Evolutionary conservation across 176 grass and related monocot species (phyloP), one percentile per base, ranked within the genome.

Genomic region (Oryza rufipogon): DNA sequence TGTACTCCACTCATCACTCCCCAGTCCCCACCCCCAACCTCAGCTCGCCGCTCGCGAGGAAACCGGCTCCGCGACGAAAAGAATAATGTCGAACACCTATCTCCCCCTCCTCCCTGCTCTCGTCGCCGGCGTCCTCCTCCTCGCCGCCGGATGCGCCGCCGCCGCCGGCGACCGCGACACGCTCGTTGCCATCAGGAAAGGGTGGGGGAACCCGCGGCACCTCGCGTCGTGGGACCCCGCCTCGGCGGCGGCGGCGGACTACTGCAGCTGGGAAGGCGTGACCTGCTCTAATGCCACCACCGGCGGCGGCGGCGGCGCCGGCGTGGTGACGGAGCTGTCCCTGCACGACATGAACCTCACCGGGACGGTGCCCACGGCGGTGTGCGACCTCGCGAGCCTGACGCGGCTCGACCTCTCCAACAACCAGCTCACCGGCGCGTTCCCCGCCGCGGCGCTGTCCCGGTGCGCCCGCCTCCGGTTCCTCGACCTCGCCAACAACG

Each of bases 401-500:
- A 26, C 87, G 22, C 10, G 15, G 72, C 92, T 98, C 63, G 80
- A 95, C 74, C 89, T 98, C 76, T 84, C 87, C 56, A 3, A 65
- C 83, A 98, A 98, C 71, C 42, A 75, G 30, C 75, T 98, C 73
- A 41, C 83, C 32, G 83, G 87, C 47, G 3, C 25, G 3, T 98
- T 95, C 73, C 96, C 91, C 20, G 66, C 77, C 38, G 32, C 83
- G 11, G 3, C 33, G 36, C 93, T 98, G 64, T 93, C 80, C 85
- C 0, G 15, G 14, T 98, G 96, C 68, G 33, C 80, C 42, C n/a
- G 19, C 4, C 93, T 98, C 49, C 22, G 4, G 11, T 77, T 26
- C 65, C 81, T 98, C 19, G 75, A 93, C 70, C 66, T 98, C 69
- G 88, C 93, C 44, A 66, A 83, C 63, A 98, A 98, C 77, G 30